phyloP scores from a whole-genome alignment of 2,329 filamentous ascomycete genomes.

The Cadophora gregata region DNA sequence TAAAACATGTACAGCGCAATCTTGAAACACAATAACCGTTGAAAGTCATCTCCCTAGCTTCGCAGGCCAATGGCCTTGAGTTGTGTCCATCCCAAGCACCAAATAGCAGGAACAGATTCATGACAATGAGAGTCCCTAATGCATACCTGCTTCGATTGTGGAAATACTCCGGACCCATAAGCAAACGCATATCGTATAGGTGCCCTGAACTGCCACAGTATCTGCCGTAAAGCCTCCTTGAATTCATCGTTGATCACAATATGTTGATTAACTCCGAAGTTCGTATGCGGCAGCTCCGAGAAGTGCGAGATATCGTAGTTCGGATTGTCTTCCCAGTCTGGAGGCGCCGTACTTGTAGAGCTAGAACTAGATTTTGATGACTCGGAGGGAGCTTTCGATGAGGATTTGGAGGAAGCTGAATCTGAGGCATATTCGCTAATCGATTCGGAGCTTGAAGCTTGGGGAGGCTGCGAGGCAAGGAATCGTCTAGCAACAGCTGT shows the following conservation, averaged over 20 bases:
- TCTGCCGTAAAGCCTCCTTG: slow-evolving; percentile 85
- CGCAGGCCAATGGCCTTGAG: not conserved
- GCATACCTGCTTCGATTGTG: slow-evolving; percentile 61
- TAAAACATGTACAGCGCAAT: not conserved
- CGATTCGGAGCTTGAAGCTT: slow-evolving; percentile 23
- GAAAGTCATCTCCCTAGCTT: not conserved
- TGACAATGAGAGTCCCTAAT: not conserved
- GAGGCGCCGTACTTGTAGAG: slow-evolving; percentile 34
- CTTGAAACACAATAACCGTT: not conserved
- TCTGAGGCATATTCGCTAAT: slow-evolving; percentile 30
- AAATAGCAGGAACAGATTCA: not conserved
- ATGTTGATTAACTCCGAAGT: slow-evolving; percentile 95
- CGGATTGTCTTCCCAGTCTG: slow-evolving; percentile 74
- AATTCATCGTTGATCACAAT: slow-evolving; percentile 96
- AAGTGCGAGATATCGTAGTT: slow-evolving; percentile 76
- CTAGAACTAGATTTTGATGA: slow-evolving; percentile 26
- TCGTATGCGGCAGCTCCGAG: slow-evolving; percentile 75
- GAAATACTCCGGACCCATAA: slow-evolving; percentile 96
- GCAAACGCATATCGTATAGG: slow-evolving; percentile 97
- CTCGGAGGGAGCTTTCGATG: slow-evolving; percentile 22
- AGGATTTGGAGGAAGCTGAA: slow-evolving; percentile 24
- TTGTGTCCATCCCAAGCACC: not conserved
- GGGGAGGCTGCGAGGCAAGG: slow-evolving; percentile 30
- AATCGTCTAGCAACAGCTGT: slow-evolving; percentile 19
- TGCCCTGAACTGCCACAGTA: slow-evolving; percentile 89